Evolutionary conservation across 768 basidiomycete species (phyloP).

Genomic region (Terana coerulea): DNA sequence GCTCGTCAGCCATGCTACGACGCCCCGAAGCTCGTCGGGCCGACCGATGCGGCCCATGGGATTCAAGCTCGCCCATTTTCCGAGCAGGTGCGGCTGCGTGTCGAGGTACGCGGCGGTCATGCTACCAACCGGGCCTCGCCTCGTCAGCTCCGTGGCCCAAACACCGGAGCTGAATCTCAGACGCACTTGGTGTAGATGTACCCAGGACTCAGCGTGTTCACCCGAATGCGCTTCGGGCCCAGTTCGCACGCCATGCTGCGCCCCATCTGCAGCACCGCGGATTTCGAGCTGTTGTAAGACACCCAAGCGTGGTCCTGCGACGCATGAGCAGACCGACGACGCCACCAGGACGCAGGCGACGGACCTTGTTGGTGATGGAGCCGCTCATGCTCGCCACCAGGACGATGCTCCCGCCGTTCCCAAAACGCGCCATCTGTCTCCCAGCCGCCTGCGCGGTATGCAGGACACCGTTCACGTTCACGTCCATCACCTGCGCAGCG

Average conservation of each 20-base stretch:
- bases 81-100: slow-evolving; percentile 53
- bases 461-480: slow-evolving; percentile 49
- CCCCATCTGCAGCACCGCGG: slow-evolving; percentile 75
- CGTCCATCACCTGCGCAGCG: slow-evolving; percentile 50
- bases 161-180: too few species aligned
- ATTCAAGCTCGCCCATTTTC: slow-evolving; percentile 66
- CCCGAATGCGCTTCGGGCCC: slow-evolving; percentile 59
- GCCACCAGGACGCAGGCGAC: too few species aligned
- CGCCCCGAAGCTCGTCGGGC: slow-evolving; percentile 71
- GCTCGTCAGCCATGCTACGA: slow-evolving; percentile 66
- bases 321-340: too few species aligned
- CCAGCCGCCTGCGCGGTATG: slow-evolving; percentile 35
- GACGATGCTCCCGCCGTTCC: slow-evolving; percentile 36
- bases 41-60: slow-evolving; percentile 70
- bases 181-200: slow-evolving; percentile 66
- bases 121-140: too few species aligned
- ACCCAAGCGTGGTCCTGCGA: slow-evolving; percentile 69
- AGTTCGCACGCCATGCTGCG: slow-evolving; percentile 83
- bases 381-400: slow-evolving; percentile 43
- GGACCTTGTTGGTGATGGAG: slow-evolving; percentile 61
- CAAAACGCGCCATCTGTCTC: slow-evolving; percentile 32
- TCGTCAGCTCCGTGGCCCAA: slow-evolving; percentile 1
- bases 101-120: slow-evolving; percentile 77
- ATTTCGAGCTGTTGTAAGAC: slow-evolving; percentile 75
- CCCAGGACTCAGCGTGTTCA: slow-evolving; percentile 75